phyloP scores from a whole-genome alignment of 805 yeast genomes.

The Kodamaea lidongshanica region DNA sequence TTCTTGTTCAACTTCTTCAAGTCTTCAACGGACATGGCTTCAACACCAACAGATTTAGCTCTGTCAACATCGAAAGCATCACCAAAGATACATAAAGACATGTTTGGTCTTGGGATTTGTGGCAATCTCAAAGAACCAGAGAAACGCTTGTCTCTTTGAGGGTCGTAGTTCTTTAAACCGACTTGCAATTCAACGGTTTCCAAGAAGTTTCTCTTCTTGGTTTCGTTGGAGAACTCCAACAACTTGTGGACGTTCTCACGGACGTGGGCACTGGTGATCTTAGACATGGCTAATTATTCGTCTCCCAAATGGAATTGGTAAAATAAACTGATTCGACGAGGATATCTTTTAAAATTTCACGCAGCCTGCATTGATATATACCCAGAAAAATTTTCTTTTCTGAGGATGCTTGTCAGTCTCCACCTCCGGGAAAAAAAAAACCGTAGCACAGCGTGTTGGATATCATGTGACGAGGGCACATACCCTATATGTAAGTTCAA shows the following conservation, averaged over 20 bases:
- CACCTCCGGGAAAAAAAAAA: neutral
- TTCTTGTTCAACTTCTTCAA: constrained; percentile 99
- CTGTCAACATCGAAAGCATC: constrained; percentile 99
- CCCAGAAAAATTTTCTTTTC: constrained; percentile 4
- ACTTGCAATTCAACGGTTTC: constrained; percentile 99
- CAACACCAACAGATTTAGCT: constrained; percentile 98
- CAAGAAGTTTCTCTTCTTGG: constrained; percentile 99
- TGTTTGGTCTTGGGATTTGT: constrained; percentile 99
- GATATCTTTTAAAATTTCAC: constrained; percentile 23
- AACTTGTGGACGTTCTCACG: constrained; percentile 95
- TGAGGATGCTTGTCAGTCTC: neutral
- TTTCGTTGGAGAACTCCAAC: constrained; percentile 81
- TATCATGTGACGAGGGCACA: neutral
- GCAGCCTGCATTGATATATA: constrained; percentile 1
- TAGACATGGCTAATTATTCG: constrained; percentile 65
- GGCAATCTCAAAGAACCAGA: constrained; percentile 99
- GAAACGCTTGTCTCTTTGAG: constrained; percentile 99
- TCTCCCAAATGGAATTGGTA: constrained; percentile 67
- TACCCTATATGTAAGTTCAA: neutral
- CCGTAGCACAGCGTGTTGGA: constrained; percentile 1
- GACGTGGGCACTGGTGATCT: constrained; percentile 86
- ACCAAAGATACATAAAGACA: constrained; percentile 99
- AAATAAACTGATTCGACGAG: constrained; percentile 53
- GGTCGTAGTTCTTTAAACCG: constrained; percentile 99
- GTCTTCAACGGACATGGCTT: constrained; percentile 99